Conservation (phyloP, 2,329 filamentous ascomycete genomes). For the Westerdykella aurantiaca region DNA sequence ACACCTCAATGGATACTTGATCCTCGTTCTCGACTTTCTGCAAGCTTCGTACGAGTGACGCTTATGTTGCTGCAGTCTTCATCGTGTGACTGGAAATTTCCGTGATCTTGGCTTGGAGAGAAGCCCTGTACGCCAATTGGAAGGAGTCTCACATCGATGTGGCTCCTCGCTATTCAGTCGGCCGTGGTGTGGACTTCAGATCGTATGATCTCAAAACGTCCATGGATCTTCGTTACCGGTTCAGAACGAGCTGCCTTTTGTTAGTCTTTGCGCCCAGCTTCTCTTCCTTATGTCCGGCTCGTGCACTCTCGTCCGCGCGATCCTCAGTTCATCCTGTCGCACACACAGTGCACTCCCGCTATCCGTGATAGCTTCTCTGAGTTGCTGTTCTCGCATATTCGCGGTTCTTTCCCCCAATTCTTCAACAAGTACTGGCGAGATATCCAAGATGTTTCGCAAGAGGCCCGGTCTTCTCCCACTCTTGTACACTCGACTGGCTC, state of each 20-base stretch:
- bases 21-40: too few species aligned
- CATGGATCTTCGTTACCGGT: too few species aligned
- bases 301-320: conserved; percentile 12
- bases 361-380: conserved; percentile 11
- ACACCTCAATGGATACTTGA: too few species aligned
- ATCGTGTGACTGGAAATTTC: too few species aligned
- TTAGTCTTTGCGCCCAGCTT: conserved; percentile 17
- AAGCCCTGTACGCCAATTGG: too few species aligned
- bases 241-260: conserved; percentile 27
- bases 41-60: too few species aligned
- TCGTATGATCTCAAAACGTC: too few species aligned
- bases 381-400: conserved; percentile 16
- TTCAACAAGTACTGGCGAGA: conserved; percentile 21
- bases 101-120: too few species aligned
- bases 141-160: too few species aligned
- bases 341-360: neutral
- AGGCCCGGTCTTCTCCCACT: conserved; percentile 25
- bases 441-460: conserved; percentile 24
- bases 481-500: conserved; percentile 25
- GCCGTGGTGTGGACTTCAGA: too few species aligned
- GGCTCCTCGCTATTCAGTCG: too few species aligned
- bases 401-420: conserved; percentile 19
- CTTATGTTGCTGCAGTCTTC: too few species aligned
- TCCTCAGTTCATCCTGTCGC: conserved; percentile 18
- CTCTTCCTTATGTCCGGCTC: conserved; percentile 4